Evolutionary conservation across 768 basidiomycete genomes (phyloP), one percentile per base, ranked within the genome.

Genomic region (Mycena rosella): DNA sequence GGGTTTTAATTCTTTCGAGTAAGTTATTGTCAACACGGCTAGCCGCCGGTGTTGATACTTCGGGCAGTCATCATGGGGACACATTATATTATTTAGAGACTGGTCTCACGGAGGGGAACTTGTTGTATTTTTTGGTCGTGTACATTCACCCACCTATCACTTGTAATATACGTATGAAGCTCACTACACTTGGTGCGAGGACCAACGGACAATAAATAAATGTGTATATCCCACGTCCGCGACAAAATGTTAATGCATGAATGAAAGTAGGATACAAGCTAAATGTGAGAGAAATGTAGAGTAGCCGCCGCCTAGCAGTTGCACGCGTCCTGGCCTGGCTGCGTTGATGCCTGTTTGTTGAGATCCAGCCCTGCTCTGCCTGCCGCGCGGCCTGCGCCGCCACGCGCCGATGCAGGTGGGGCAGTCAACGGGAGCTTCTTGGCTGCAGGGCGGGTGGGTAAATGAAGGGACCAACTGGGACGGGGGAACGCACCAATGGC

Each of bases 351-450:
- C 75, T 91, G 90, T 75, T 85, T 93, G 82, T 92, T 94, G 67
- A 96, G 87, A 78, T 96, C 92, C n/a, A 96, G 90, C 45, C 91
- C 65, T 48, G 88, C 78, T 72, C 89, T 82, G 64, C 83, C 83
- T 34, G 87, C 82, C n/a, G 85, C 77, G 61, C 87, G 84, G 51
- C 82, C 84, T 44, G 85, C 77, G 54, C 82, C 83, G 34, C 85
- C 88, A 56, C 87, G 82, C 72, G 91, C 81, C 58, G 89, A 81
- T 48, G 91, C 79, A 61, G 89, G 87, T 40, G 93, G 89, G 56
- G 92, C 91, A 7, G 88, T 91, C 67, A 91, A 81, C n/a, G 94
- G 94, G n/a, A 95, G 82, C 74, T 95, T 95, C 89, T 94, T 93
- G 77, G 94, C 94, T 95, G 74, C 7, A 66, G 59, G 32, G 63